Conservation (phyloP, 305 asterid genomes). For the Solanum aculeatissimum region DNA sequence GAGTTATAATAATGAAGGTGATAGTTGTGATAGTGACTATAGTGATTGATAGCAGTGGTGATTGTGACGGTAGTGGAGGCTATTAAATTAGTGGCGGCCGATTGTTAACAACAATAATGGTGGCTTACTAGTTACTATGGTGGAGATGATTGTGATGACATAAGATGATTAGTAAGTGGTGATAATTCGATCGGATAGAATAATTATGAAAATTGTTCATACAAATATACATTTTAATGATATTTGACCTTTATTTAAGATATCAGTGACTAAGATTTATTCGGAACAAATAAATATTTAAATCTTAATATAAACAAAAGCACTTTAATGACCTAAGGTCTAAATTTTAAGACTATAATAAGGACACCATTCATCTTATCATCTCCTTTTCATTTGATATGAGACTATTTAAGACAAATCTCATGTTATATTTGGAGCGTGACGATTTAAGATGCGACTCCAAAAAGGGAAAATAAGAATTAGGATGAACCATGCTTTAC, state of each 20-base stretch:
- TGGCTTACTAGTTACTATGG: neutral
- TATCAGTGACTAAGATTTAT: too few species aligned
- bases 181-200: neutral
- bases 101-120: neutral
- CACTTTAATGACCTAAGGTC: too few species aligned
- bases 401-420: neutral
- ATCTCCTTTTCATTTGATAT: neutral
- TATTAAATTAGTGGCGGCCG: neutral
- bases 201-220: neutral
- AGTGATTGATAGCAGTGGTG: neutral
- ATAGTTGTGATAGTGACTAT: neutral
- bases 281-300: too few species aligned
- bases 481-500: too few species aligned
- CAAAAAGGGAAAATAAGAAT: too few species aligned
- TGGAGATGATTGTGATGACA: neutral
- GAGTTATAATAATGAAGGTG: neutral
- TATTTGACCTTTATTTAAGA: neutral
- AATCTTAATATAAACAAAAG: too few species aligned
- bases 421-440: neutral
- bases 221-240: neutral
- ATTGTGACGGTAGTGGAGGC: neutral
- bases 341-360: neutral
- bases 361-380: neutral
- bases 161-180: neutral
- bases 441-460: neutral